Percentiles rank a stretch among this genome's conserved stretches.
Conservation (phyloP, 2,329 filamentous ascomycete genomes). For the Calonectria multiphialidica region DNA sequence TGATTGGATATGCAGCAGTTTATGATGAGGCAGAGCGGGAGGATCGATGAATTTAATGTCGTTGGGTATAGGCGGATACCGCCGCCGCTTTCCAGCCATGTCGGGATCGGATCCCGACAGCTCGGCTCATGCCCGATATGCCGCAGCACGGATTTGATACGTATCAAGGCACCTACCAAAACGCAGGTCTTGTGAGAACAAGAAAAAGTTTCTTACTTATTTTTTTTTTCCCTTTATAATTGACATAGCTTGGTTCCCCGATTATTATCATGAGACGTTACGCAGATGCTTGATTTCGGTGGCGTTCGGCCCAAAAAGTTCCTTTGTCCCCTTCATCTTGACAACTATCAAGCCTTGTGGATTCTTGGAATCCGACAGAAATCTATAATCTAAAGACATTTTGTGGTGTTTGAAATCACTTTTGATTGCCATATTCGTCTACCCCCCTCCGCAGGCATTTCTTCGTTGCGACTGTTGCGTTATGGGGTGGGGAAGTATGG, state of each 20-base stretch:
- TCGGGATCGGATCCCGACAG: slow-evolving; percentile 13
- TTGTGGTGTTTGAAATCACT: too few species aligned
- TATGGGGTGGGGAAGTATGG: too few species aligned
- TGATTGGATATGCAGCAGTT: background rate
- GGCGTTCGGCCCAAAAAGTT: too few species aligned
- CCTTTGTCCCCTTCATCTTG: too few species aligned
- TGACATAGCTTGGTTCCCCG: background rate
- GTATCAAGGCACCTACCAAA: background rate
- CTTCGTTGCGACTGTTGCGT: too few species aligned
- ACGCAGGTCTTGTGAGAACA: background rate
- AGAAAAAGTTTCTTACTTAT: background rate
- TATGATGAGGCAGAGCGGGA: background rate
- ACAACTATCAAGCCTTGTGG: too few species aligned
- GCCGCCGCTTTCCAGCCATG: slow-evolving; percentile 5
- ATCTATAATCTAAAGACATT: too few species aligned
- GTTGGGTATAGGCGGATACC: slow-evolving; percentile 9
- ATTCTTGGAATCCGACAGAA: too few species aligned
- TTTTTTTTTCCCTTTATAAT: background rate
- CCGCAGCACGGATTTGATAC: background rate
- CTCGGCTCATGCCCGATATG: background rate
- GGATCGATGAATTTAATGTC: slow-evolving; percentile 6
- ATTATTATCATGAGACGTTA: background rate
- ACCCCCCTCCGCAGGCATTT: too few species aligned
- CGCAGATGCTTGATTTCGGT: background rate
- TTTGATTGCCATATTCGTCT: too few species aligned